Evolutionary conservation across 169 alveolate genomes (phyloP).

Genomic region (Eimeria necatrix): DNA sequence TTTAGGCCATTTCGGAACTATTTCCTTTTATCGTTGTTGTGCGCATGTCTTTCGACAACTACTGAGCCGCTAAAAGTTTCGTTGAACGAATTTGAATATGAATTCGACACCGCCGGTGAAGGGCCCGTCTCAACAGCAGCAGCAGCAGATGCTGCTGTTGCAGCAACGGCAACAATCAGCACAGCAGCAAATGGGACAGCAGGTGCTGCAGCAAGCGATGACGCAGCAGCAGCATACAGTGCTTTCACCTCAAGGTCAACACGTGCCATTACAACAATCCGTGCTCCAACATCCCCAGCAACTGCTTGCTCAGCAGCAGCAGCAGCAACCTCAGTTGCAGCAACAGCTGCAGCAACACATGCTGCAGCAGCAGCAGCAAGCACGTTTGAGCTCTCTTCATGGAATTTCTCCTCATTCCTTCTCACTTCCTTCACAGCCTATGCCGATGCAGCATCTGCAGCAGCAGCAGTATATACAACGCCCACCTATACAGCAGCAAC

Average conservation of each 20-base stretch:
- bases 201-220: constrained; percentile 14
- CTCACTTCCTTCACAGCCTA: constrained; percentile 28
- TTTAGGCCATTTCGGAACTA: too few relatives aligned
- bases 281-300: constrained; percentile 64
- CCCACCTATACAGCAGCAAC: constrained; percentile 47
- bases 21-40: too few relatives aligned
- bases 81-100: background rate
- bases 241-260: constrained; percentile 28
- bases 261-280: constrained; percentile 55
- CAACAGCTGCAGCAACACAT: constrained; percentile 4
- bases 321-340: constrained; percentile 39
- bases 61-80: too few relatives aligned
- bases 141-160: constrained; percentile 53
- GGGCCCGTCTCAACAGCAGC: constrained; percentile 56
- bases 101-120: constrained; percentile 37
- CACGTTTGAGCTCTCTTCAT: background rate
- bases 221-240: constrained; percentile 27
- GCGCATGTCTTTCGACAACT: too few relatives aligned
- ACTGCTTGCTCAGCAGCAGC: constrained; percentile 51
- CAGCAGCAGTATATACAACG: constrained; percentile 48
- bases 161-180: constrained; percentile 67
- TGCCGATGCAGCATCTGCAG: constrained; percentile 52
- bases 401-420: constrained; percentile 45
- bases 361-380: constrained; percentile 54
- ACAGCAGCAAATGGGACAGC: constrained; percentile 60